A percentile compares a stretch with the other conserved stretches of the same genome.
phyloP scores from a whole-genome alignment of 768 basidiomycete genomes.

The Hydnomerulius pinastri region DNA sequence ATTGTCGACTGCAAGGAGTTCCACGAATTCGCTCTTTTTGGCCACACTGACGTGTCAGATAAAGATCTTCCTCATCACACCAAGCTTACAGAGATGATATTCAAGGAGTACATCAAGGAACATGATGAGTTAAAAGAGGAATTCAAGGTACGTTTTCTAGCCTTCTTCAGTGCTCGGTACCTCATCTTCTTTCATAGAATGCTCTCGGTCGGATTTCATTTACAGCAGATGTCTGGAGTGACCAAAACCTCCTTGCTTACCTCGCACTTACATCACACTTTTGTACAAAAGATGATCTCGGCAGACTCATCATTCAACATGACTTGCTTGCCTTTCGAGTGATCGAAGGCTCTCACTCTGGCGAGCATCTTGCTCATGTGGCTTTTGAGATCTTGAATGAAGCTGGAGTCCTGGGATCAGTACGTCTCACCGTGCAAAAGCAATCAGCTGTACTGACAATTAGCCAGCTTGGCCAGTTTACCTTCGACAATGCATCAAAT shows the following conservation, averaged over 20 bases:
- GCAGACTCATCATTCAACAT: background rate
- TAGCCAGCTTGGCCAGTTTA: constrained; percentile 7
- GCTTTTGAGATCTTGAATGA: constrained; percentile 23
- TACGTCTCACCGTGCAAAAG: too few relatives aligned
- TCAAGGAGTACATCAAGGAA: too few relatives aligned
- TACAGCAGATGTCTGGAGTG: background rate
- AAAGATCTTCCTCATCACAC: too few relatives aligned
- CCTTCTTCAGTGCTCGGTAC: too few relatives aligned
- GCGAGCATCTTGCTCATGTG: background rate
- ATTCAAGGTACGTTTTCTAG: background rate
- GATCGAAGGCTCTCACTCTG: constrained; percentile 12
- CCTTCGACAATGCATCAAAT: constrained; percentile 16
- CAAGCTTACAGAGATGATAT: too few relatives aligned
- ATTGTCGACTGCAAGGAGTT: background rate
- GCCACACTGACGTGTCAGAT: too few relatives aligned
- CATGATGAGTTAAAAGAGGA: too few relatives aligned
- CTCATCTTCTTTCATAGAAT: background rate
- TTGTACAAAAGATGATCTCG: too few relatives aligned
- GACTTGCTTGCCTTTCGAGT: constrained; percentile 16
- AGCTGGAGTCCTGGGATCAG: constrained; percentile 7
- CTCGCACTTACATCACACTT: too few relatives aligned
- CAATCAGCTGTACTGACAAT: background rate
- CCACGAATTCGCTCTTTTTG: too few relatives aligned
- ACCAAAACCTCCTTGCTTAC: background rate
- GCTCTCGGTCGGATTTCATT: background rate